Percentiles rank a stretch among this genome's conserved stretches.
Conservation (phyloP, 306 rosid genomes). For the Boehmeria nivea region DNA sequence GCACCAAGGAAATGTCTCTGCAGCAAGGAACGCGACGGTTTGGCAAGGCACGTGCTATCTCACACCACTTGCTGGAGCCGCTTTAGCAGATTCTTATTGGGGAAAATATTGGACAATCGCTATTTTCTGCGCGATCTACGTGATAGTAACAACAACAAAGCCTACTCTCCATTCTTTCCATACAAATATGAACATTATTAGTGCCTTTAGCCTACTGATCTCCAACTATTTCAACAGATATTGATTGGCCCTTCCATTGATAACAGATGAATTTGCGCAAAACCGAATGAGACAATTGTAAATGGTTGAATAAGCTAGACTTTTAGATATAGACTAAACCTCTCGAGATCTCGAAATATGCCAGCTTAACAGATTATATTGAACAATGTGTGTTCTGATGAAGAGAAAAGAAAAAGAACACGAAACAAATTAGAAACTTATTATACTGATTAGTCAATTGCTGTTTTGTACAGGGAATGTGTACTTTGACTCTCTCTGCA, state of each 20-base stretch:
- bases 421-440: no score
- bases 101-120: constrained; percentile 42
- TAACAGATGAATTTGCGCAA: no score
- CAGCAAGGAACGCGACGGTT: constrained; percentile 27
- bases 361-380: no score
- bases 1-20: constrained; percentile 27
- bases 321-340: no score
- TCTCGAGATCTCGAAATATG: no score
- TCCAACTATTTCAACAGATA: no score
- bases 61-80: constrained; percentile 26
- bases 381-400: no score
- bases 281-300: no score
- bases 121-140: constrained; percentile 16
- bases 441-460: no score
- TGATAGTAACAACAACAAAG: constrained; percentile 19
- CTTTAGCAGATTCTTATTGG: constrained; percentile 30
- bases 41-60: constrained; percentile 38
- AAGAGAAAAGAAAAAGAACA: no score
- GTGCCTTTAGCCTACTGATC: not conserved
- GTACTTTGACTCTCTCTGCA: constrained; percentile 27
- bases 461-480: constrained; percentile 21
- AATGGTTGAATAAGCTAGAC: no score
- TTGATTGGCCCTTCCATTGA: no score
- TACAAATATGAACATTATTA: not conserved
- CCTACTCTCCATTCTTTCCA: not conserved